Evolutionary conservation across 768 basidiomycete species (phyloP).

Genomic region (Boletus pseudo-olivaceus): DNA sequence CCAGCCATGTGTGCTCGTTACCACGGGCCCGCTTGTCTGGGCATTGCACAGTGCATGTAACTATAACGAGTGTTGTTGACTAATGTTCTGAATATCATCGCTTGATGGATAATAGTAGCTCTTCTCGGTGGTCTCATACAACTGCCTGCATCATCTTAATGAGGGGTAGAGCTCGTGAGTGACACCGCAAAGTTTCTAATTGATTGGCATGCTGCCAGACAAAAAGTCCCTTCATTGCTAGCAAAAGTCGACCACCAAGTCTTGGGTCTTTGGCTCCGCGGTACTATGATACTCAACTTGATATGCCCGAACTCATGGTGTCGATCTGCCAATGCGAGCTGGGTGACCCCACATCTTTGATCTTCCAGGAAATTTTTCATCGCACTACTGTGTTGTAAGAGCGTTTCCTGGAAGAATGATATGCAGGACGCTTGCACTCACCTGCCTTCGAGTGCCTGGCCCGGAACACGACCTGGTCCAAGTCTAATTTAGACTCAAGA

Average conservation of each 20-base stretch:
- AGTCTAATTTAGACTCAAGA: background rate
- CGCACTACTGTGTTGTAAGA: background rate
- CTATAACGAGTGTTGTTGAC: background rate
- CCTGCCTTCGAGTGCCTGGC: background rate
- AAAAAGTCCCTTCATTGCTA: background rate
- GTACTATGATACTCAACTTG: background rate
- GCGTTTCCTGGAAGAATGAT: background rate
- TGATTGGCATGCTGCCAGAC: background rate
- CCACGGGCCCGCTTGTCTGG: background rate
- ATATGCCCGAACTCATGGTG: background rate
- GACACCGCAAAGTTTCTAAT: background rate
- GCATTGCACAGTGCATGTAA: background rate
- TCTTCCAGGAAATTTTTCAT: background rate
- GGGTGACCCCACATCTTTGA: background rate
- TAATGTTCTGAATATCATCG: background rate
- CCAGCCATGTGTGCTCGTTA: background rate
- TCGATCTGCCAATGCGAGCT: background rate
- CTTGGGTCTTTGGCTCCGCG: background rate
- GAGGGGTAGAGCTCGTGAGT: background rate
- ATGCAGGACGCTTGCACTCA: background rate
- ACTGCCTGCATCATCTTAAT: too few relatives aligned
- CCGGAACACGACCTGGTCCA: background rate
- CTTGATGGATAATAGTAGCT: background rate
- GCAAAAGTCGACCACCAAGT: background rate
- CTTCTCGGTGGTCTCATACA: background rate